Evolutionary conservation across 495 filamentous ascomycete species (phyloP).

Genomic region (Haplographium delicatum): DNA sequence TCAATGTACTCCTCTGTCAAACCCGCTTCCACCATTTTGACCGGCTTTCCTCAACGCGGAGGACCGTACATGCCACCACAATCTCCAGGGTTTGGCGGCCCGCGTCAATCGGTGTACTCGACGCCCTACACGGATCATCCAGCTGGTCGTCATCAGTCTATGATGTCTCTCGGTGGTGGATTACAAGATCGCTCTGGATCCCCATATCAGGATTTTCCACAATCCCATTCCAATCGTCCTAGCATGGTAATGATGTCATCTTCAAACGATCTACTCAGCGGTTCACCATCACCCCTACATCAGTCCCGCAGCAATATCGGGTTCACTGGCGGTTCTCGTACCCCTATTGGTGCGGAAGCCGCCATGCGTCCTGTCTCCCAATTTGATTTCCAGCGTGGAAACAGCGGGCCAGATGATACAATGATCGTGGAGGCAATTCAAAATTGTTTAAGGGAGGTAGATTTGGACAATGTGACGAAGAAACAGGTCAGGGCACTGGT

Average conservation of each 20-base stretch:
- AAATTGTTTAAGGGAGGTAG: conserved; percentile 77
- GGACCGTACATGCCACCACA: conserved; percentile 71
- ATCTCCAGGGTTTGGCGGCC: conserved; percentile 63
- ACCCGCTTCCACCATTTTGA: conserved; percentile 86
- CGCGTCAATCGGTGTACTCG: conserved; percentile 45
- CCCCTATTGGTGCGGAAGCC: conserved; percentile 36
- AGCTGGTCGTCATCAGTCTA: conserved; percentile 36
- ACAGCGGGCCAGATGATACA: conserved; percentile 65
- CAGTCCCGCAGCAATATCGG: conserved; percentile 37
- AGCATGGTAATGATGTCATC: conserved; percentile 21
- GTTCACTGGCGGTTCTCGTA: conserved; percentile 32
- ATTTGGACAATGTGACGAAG: conserved; percentile 94
- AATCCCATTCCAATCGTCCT: conserved; percentile 18
- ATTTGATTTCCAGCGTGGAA: conserved; percentile 69
- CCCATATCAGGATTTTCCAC: conserved; percentile 46
- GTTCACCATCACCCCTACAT: conserved; percentile 14
- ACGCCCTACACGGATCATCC: conserved; percentile 15
- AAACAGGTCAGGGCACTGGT: conserved; percentile 92
- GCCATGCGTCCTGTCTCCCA: conserved; percentile 55
- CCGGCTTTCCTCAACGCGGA: conserved; percentile 69
- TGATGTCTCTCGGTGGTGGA: conserved; percentile 43
- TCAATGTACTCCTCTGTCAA: conserved; percentile 93
- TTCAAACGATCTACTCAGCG: conserved; percentile 16
- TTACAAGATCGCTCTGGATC: conserved; percentile 30
- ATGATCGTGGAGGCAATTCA: conserved; percentile 80